Conservation (phyloP, 1,139 yeast genomes). For the Protomyces gravidus region DNA sequence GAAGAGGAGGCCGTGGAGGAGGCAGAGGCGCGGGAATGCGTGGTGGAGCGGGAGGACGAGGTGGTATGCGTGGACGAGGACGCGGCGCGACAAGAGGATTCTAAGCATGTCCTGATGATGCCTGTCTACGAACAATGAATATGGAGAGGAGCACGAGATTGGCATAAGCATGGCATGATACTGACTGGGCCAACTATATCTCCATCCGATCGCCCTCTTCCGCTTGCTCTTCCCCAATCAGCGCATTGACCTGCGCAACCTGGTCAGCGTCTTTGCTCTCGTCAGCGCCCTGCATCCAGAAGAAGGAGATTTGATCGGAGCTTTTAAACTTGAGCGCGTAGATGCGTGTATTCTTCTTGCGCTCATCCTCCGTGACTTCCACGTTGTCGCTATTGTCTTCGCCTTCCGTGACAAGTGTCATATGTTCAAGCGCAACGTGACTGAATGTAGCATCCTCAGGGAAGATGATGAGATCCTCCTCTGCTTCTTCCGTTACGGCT, state of each 20-base stretch:
- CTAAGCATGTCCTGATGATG: slow-evolving; percentile 7
- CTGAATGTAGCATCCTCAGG: slow-evolving; percentile 92
- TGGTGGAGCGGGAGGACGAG: slow-evolving; percentile 38
- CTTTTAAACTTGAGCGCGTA: slow-evolving; percentile 75
- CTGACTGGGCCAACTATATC: background rate
- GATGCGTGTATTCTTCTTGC: slow-evolving; percentile 75
- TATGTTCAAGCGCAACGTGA: slow-evolving; percentile 51
- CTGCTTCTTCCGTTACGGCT: slow-evolving; percentile 20
- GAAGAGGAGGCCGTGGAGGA: slow-evolving; percentile 36
- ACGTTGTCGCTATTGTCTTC: background rate
- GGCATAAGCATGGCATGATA: background rate
- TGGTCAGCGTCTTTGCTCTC: slow-evolving; percentile 25
- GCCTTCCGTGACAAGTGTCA: background rate
- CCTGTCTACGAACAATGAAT: background rate
- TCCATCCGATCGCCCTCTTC: background rate
- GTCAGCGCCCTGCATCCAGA: slow-evolving; percentile 74
- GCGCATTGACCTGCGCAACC: slow-evolving; percentile 27
- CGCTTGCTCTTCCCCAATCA: slow-evolving; percentile 25
- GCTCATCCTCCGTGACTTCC: background rate
- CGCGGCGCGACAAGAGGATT: slow-evolving; percentile 37
- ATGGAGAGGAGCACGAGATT: background rate
- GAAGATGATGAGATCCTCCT: slow-evolving; percentile 62
- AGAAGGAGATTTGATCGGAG: slow-evolving; percentile 77
- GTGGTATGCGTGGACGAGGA: slow-evolving; percentile 30
- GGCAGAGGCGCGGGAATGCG: slow-evolving; percentile 39